Base-by-base conservation (phyloP, 177 flowering plant genomes). In the Vitis hybrid region DNA sequence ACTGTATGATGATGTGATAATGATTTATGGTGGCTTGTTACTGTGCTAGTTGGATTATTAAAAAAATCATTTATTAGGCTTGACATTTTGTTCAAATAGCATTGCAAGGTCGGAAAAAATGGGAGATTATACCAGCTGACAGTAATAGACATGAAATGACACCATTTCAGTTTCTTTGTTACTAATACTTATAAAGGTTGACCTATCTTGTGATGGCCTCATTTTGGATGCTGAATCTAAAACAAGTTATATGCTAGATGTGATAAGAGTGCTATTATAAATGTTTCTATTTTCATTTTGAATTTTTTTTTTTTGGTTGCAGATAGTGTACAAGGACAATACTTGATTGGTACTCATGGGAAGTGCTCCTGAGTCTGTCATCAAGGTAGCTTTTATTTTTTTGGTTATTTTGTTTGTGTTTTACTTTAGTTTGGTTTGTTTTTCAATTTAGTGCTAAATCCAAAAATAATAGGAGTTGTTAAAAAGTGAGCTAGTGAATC, bases 331-430 rank as follows among this genome's bases (percentile, higher is more conserved):
- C 26, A n/a, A 13, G 31, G 10, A 60, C 18, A 16, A 51, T 56
- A 33, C 48, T 69, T 70, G 66, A 48, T 52, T 71, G 60, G 61
- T 61, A 13, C 63, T 72, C 71, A 83, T 84, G 90, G 85, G 86
- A 57, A 65, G 85, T 49, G 78, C 67, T 55, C 75, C 73, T 58
- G 87, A 83, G 60, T 81, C 79, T 80, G 74, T 76, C 31, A 69
- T 33, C 69, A 61, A 68, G 82, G 87, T 84, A 76, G 15, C n/a
- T 64, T 52, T 33, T 52, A 45, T 3, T 11, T 26, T 51, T 62
- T 9, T 48, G 10, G 51, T 9, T 66, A 66, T 11, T 70, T 29
- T 10, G 12, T 3, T 33, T 33, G 0, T 61, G 59, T 51, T 8
- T 8, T 60, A n/a, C 26, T 20, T 26, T 56, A n/a, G 39, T n/a